phyloP scores from a whole-genome alignment of 257 asterid species.

The Cordia subcordata region DNA sequence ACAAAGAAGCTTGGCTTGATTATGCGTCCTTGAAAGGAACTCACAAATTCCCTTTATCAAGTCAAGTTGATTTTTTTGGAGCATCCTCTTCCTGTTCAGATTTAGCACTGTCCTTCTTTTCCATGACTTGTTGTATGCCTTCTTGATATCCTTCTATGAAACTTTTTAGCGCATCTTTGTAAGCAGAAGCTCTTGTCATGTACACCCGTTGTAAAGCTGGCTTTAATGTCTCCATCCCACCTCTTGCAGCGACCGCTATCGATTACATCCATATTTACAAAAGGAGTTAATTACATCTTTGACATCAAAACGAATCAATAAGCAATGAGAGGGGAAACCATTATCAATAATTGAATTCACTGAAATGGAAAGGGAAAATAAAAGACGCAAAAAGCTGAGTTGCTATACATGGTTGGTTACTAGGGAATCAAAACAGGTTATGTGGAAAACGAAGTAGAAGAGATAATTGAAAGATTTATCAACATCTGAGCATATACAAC shows the following conservation, averaged over 20 bases:
- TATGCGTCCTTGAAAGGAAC: slow-evolving; percentile 1
- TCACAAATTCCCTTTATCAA: slow-evolving; percentile 5
- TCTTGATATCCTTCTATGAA: slow-evolving; percentile 93
- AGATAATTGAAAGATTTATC: too few relatives aligned
- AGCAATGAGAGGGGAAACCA: not conserved
- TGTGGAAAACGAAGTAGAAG: too few relatives aligned
- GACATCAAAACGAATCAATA: not conserved
- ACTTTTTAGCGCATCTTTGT: slow-evolving; percentile 78
- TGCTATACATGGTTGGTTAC: too few relatives aligned
- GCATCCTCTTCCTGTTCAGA: slow-evolving; percentile 28
- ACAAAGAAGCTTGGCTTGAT: not conserved
- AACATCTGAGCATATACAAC: too few relatives aligned
- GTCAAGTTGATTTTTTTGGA: slow-evolving; percentile 26
- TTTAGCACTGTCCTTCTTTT: slow-evolving; percentile 45
- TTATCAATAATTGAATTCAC: not conserved
- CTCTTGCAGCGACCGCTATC: slow-evolving; percentile 83
- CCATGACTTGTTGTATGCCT: slow-evolving; percentile 79
- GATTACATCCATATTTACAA: slow-evolving; percentile 5
- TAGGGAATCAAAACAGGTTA: too few relatives aligned
- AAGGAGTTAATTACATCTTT: not conserved
- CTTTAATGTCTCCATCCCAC: slow-evolving; percentile 85
- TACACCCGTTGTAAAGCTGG: slow-evolving; percentile 88
- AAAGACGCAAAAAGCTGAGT: too few relatives aligned
- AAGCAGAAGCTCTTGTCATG: slow-evolving; percentile 91
- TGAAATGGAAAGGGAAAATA: not conserved